Conservation (phyloP, 2,329 filamentous ascomycete genomes). For the Hypoxylon rubiginosum region DNA sequence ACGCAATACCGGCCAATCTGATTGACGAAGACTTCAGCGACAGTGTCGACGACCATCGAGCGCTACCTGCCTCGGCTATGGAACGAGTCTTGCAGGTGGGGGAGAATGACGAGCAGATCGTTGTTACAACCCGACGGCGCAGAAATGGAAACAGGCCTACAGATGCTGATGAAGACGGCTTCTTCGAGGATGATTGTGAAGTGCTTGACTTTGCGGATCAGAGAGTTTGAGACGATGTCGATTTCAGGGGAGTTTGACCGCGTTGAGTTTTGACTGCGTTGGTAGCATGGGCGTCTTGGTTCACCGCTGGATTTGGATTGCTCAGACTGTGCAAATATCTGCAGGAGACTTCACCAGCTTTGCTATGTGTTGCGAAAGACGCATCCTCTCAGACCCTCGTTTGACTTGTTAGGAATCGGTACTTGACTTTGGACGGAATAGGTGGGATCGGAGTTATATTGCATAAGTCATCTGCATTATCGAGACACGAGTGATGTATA, state of each 20-base stretch:
- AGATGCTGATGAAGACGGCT: slow-evolving; percentile 75
- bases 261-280: neutral
- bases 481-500: slow-evolving; percentile 41
- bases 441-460: slow-evolving; percentile 48
- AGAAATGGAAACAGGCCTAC: slow-evolving; percentile 66
- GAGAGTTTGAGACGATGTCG: slow-evolving; percentile 63
- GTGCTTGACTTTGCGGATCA: slow-evolving; percentile 88
- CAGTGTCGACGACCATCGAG: slow-evolving; percentile 67
- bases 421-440: slow-evolving; percentile 27
- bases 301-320: slow-evolving; percentile 37
- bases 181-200: slow-evolving; percentile 94
- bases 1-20: slow-evolving; percentile 62
- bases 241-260: slow-evolving; percentile 31
- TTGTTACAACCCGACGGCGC: slow-evolving; percentile 83
- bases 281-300: slow-evolving; percentile 26
- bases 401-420: slow-evolving; percentile 33
- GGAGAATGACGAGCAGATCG: slow-evolving; percentile 79
- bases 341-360: slow-evolving; percentile 20
- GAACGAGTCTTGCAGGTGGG: slow-evolving; percentile 72
- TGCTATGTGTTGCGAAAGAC: slow-evolving; percentile 24
- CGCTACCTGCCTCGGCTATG: slow-evolving; percentile 73
- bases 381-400: slow-evolving; percentile 35
- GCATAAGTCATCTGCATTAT: slow-evolving; percentile 44
- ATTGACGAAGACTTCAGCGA: slow-evolving; percentile 67
- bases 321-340: slow-evolving; percentile 35